Base-by-base conservation (phyloP, 2,329 filamentous ascomycete genomes). In the Setomelanomma holmii region DNA sequence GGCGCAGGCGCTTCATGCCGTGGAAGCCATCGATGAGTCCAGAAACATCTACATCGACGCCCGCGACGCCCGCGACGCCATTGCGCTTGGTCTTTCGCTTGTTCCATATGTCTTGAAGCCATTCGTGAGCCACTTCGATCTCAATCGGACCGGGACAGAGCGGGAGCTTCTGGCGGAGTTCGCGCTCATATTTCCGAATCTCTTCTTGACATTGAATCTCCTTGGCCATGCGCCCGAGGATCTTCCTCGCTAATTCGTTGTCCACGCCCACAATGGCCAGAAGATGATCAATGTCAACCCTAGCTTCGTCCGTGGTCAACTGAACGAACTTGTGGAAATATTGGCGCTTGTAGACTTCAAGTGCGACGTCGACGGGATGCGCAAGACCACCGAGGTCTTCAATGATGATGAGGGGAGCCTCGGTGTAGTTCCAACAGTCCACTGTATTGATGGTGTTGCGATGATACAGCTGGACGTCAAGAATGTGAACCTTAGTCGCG, bases 381-480 rank as follows among this genome's bases (percentile, higher is more conserved):
- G 58, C 57, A 10, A 68, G 43, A 6, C 62, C 46, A 12, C 69
- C 69, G 5, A 65, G 42, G 14, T 66, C 57, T 40, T 58, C 62
- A 11, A 55, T 54, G 27, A 63, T n/a, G 17, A 66, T 39, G 4
- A 71, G 44, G 0, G 60, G 66, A 11, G 53, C 48, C 40, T 72
- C 68, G 7, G 49, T 60, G 34, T 66, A 72, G 16, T 46, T 64
- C 69, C 69, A 71, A 10, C 47, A 56, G 17, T 55, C 58, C 3
- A 20, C 22, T 5, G 41, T 40, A n/a, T 64, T 56, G 14, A 70
- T 53, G 7, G 58, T 53, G 41, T 61, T 62, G 23, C 56, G 64
- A 42, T 68, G 45, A 7, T 60, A 51, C 8, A 68, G 44, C 36
- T 69, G 68, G 2, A 69, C 56, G 17, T 69, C 63, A 1, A 72